A percentile compares a stretch with the other conserved stretches of the same genome.
Evolutionary conservation across 2,329 filamentous ascomycete species (phyloP).

Genomic region (Mycosphaerelloides madeirae): DNA sequence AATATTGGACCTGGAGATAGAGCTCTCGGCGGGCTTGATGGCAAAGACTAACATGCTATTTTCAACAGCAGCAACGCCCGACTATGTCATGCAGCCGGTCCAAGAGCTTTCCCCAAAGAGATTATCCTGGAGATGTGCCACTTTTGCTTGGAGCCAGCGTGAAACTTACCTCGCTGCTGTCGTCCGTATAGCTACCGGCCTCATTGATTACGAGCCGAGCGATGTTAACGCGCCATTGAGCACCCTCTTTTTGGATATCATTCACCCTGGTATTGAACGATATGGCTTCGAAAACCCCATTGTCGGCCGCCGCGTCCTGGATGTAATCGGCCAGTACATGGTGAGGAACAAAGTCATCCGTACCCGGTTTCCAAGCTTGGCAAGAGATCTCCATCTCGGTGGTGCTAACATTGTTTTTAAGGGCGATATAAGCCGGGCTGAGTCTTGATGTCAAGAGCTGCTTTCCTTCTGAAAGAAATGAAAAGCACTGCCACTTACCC

Average conservation of each 20-base stretch:
- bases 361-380: conserved; percentile 55
- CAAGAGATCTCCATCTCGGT: conserved; percentile 47
- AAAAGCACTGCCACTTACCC: conserved; percentile 35
- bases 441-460: not conserved
- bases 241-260: conserved; percentile 43
- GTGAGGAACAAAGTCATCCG: conserved; percentile 57
- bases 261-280: conserved; percentile 58
- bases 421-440: conserved; percentile 50
- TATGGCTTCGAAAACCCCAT: conserved; percentile 49
- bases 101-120: no score
- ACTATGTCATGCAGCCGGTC: no score
- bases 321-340: conserved; percentile 56
- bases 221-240: conserved; percentile 51
- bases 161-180: conserved; percentile 5
- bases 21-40: no score
- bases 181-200: not conserved
- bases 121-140: no score
- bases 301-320: conserved; percentile 50
- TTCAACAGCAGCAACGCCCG: no score
- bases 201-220: conserved; percentile 36
- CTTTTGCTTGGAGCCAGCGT: not conserved
- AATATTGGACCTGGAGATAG: no score
- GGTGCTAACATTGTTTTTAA: conserved; percentile 53
- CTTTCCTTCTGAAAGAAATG: not conserved
- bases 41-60: not conserved